Evolutionary conservation across 1,139 yeast species (phyloP).

Genomic region (Saccharomyces hybrid): DNA sequence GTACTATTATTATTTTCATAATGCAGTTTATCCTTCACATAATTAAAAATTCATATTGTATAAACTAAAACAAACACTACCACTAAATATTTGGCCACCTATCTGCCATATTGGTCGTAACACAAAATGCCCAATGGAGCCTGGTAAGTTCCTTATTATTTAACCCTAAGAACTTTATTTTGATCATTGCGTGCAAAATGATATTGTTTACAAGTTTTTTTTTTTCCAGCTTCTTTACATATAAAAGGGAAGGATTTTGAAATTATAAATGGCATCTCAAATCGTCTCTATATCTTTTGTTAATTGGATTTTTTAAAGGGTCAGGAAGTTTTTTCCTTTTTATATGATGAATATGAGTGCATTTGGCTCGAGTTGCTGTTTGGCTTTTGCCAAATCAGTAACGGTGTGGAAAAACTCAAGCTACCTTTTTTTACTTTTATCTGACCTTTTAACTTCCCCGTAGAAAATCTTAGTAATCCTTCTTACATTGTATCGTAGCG

Average conservation of each 20-base stretch:
- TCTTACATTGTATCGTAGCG: not conserved
- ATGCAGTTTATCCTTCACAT: conserved; percentile 1
- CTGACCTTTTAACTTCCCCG: conserved; percentile 12
- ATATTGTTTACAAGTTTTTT: not conserved
- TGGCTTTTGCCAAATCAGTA: conserved; percentile 27
- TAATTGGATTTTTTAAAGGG: not conserved
- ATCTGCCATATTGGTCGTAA: not conserved
- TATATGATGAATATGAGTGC: conserved; percentile 67
- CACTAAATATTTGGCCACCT: not conserved
- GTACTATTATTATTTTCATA: conserved; percentile 1
- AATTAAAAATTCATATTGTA: conserved; percentile 1
- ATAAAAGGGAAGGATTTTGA: not conserved
- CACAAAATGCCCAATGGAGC: not conserved
- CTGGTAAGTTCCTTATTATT: not conserved
- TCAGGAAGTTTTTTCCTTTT: conserved; percentile 14
- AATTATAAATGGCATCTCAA: not conserved
- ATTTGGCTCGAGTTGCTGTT: conserved; percentile 71
- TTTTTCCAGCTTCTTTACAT: not conserved
- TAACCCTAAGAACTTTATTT: not conserved
- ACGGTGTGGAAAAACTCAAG: conserved; percentile 77
- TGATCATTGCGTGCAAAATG: not conserved
- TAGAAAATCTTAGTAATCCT: not conserved
- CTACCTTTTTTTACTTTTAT: conserved; percentile 51
- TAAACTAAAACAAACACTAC: not conserved
- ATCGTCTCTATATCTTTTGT: too few relatives aligned